Conservation (phyloP, 305 asterid species). For the Lippia alba region DNA sequence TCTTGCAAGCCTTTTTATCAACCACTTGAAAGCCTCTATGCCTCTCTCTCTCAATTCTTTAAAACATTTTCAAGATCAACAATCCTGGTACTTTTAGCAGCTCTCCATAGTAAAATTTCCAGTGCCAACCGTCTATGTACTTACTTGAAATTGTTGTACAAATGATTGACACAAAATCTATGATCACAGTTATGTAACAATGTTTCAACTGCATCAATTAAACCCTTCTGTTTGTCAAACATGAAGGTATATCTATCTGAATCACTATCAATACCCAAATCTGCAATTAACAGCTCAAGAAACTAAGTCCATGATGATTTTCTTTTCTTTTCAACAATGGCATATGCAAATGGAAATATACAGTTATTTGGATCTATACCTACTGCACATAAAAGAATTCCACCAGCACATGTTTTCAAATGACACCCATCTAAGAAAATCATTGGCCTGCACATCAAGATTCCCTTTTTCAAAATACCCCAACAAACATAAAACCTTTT, state of each 20-base stretch:
- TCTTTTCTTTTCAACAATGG: background rate
- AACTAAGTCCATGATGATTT: background rate
- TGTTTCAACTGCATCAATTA: background rate
- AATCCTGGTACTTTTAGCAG: background rate
- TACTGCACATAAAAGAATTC: background rate
- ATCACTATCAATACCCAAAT: background rate
- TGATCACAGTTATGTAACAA: background rate
- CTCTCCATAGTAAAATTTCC: background rate
- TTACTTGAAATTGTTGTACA: conserved; percentile 1
- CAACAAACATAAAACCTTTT: background rate
- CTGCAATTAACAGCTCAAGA: background rate
- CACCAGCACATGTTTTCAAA: background rate
- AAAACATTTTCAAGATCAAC: background rate
- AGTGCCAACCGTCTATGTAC: background rate
- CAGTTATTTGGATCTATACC: background rate
- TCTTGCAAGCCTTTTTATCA: background rate
- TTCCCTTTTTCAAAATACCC: background rate
- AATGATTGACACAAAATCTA: conserved; percentile 1
- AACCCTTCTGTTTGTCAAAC: conserved; percentile 6
- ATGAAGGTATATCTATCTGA: background rate
- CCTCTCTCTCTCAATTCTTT: background rate
- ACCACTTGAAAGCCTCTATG: background rate
- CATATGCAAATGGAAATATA: background rate
- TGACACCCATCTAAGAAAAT: background rate
- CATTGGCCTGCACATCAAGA: background rate